Conservation (phyloP, 441 rosid genomes). For the Manihot esculenta region DNA sequence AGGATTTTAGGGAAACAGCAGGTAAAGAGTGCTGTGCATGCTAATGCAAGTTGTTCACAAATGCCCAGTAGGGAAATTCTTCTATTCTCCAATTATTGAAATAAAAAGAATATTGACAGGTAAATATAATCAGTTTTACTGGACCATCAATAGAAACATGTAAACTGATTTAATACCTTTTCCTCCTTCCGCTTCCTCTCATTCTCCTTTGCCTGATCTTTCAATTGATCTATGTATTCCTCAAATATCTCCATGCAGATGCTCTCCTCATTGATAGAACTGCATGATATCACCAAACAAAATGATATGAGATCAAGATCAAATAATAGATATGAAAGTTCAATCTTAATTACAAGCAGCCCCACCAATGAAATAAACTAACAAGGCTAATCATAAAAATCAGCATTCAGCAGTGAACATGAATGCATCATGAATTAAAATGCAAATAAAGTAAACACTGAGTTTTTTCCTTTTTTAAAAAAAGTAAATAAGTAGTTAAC, state of each 20-base stretch:
- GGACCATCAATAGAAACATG: neutral
- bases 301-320: neutral
- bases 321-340: neutral
- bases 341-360: neutral
- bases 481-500: too few relatives aligned
- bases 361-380: neutral
- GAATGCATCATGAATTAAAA: neutral
- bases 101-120: neutral
- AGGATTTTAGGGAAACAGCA: neutral
- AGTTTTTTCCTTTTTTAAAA: too few relatives aligned
- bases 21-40: neutral
- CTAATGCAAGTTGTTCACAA: neutral
- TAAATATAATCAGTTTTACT: neutral
- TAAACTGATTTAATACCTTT: constrained; percentile 48
- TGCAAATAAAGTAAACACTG: neutral
- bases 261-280: constrained; percentile 79
- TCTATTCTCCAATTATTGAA: neutral
- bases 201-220: constrained; percentile 85
- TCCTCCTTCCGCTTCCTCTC: constrained; percentile 92
- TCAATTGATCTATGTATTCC: constrained; percentile 64
- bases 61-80: neutral
- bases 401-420: constrained; percentile 1
- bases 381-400: neutral
- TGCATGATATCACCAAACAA: constrained; percentile 22
- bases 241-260: constrained; percentile 70